phyloP scores from a whole-genome alignment of 2,329 filamentous ascomycete genomes.

The Cladophialophora immunda region DNA sequence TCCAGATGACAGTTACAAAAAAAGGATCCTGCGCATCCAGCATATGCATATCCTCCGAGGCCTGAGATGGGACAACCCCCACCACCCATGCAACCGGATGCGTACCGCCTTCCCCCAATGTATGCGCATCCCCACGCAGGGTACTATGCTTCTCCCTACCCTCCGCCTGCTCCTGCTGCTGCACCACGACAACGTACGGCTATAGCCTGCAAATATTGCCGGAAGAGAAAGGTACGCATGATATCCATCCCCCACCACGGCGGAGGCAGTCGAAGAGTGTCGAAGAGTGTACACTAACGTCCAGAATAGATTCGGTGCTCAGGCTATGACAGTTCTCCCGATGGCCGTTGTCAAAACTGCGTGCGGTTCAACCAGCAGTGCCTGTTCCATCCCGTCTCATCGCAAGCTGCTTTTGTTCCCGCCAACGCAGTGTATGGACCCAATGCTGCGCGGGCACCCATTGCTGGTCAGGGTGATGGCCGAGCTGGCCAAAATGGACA shows the following conservation, averaged over 20 bases:
- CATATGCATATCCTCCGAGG: constrained; percentile 48
- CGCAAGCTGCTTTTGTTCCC: constrained; percentile 77
- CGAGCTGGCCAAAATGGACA: constrained; percentile 47
- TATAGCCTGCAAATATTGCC: constrained; percentile 62
- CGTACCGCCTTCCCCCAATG: constrained; percentile 55
- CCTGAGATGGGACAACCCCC: constrained; percentile 51
- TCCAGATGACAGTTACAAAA: constrained; percentile 23
- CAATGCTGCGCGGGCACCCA: constrained; percentile 47
- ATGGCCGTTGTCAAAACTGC: constrained; percentile 77
- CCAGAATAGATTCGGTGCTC: constrained; percentile 74
- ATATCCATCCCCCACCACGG: constrained; percentile 19
- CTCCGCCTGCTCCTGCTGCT: constrained; percentile 50
- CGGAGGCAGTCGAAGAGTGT: not conserved
- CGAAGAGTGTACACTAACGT: constrained; percentile 28
- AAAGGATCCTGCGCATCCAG: constrained; percentile 39
- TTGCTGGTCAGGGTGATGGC: constrained; percentile 41
- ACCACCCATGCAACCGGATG: constrained; percentile 48
- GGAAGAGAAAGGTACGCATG: constrained; percentile 59
- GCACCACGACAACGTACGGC: constrained; percentile 61
- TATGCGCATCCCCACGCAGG: constrained; percentile 49
- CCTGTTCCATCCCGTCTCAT: constrained; percentile 78
- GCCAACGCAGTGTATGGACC: constrained; percentile 71
- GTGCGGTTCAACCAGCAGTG: constrained; percentile 78
- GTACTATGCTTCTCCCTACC: constrained; percentile 52
- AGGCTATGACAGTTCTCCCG: constrained; percentile 75